phyloP scores from a whole-genome alignment of 1,139 yeast species.

The Hyphopichia burtonii region DNA sequence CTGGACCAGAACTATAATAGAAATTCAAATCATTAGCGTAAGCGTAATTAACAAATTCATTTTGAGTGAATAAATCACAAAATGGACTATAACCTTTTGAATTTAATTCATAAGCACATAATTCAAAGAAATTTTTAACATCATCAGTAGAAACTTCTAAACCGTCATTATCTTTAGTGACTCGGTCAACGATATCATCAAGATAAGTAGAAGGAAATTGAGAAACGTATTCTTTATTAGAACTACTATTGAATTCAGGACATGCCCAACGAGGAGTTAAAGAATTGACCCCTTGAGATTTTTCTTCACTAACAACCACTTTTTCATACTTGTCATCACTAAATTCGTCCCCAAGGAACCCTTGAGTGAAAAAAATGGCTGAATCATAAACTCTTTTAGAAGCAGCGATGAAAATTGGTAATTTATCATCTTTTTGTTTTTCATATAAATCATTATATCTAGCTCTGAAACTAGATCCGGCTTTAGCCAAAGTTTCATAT shows the following conservation, averaged over 20 bases:
- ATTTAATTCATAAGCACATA: conserved; percentile 51
- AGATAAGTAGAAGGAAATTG: conserved; percentile 28
- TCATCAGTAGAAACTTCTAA: conserved; percentile 34
- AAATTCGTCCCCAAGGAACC: conserved; percentile 23
- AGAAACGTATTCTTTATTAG: conserved; percentile 8
- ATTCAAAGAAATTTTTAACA: conserved; percentile 36
- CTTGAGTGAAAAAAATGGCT: conserved; percentile 28
- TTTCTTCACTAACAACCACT: conserved; percentile 24
- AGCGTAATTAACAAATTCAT: conserved; percentile 49
- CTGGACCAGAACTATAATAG: conserved; percentile 26
- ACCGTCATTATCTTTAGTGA: conserved; percentile 42
- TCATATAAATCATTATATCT: conserved; percentile 26
- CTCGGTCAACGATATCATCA: conserved; percentile 37
- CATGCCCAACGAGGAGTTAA: conserved; percentile 31
- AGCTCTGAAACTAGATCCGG: conserved; percentile 31
- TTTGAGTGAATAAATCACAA: conserved; percentile 47
- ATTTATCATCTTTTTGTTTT: conserved; percentile 9
- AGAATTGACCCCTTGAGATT: conserved; percentile 25
- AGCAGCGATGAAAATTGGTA: conserved; percentile 33
- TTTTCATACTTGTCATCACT: conserved; percentile 13
- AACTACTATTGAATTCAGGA: conserved; percentile 14
- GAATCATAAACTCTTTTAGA: conserved; percentile 32
- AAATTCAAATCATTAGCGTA: conserved; percentile 42
- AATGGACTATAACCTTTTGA: conserved; percentile 47
- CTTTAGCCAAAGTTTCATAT: conserved; percentile 20